Evolutionary conservation across 352 stramenopile genomes (phyloP).

Genomic region (Globisporangium recalcitrans): DNA sequence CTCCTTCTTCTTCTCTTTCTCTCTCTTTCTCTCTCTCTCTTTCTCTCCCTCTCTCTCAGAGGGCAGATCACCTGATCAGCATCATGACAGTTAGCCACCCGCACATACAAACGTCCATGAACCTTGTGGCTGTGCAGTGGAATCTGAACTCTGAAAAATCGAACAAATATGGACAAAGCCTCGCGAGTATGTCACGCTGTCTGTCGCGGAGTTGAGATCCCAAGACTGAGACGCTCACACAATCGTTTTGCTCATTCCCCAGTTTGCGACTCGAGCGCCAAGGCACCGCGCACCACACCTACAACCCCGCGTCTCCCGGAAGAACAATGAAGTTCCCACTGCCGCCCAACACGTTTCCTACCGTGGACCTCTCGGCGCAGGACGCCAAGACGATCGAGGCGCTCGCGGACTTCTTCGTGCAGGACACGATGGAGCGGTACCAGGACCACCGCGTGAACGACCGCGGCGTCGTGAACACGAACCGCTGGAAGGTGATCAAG

Average conservation of each 20-base stretch:
- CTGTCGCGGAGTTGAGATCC: not conserved
- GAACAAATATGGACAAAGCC: no score
- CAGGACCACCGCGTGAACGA: conserved; percentile 28
- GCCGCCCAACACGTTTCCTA: conserved; percentile 32
- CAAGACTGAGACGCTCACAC: not conserved
- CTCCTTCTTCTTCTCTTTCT: no score
- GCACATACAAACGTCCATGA: no score
- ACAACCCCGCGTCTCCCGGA: no score
- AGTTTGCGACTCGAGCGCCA: not conserved
- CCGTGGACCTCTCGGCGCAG: conserved; percentile 31
- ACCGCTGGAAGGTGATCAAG: conserved; percentile 48
- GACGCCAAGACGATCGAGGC: conserved; percentile 34
- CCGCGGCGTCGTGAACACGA: conserved; percentile 30
- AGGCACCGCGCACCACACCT: not conserved
- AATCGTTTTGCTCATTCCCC: not conserved
- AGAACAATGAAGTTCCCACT: conserved; percentile 31
- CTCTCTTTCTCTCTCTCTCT: no score
- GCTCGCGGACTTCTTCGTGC: conserved; percentile 33
- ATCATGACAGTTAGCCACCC: no score
- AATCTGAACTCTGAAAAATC: no score
- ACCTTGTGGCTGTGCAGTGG: not conserved
- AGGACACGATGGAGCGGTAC: conserved; percentile 43
- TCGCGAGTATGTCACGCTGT: not conserved
- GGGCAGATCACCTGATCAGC: no score
- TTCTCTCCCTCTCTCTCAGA: no score